Percentiles rank a stretch among this genome's conserved stretches.
Evolutionary conservation across 1,284 basidiomycete species (phyloP).

Genomic region (Leccinum brunneo-olivaceum): DNA sequence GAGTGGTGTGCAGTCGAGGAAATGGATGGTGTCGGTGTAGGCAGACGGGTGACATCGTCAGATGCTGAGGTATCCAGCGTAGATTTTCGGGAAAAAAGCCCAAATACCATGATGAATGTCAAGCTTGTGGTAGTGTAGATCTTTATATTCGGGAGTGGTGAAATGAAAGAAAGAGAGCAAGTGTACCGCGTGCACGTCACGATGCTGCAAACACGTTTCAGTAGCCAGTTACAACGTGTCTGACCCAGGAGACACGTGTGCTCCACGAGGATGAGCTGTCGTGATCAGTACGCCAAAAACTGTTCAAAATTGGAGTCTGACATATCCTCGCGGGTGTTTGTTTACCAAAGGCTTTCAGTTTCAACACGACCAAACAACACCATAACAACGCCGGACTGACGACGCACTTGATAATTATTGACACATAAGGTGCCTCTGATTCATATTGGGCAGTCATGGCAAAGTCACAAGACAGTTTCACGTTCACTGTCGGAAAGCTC

Average conservation of each 20-base stretch:
- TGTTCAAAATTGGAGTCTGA: too few relatives aligned
- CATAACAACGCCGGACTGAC: conserved; percentile 19
- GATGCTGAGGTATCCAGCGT: conserved; percentile 9
- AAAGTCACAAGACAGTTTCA: conserved; percentile 47
- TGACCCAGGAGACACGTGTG: too few relatives aligned
- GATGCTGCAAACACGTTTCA: conserved; percentile 20
- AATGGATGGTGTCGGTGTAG: conserved; percentile 49
- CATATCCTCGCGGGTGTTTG: too few relatives aligned
- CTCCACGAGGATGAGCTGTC: too few relatives aligned
- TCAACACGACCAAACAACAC: conserved; percentile 25
- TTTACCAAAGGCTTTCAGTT: conserved; percentile 22
- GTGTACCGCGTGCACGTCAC: conserved; percentile 21
- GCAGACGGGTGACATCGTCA: conserved; percentile 32
- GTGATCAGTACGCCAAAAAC: too few relatives aligned
- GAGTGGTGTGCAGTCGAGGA: conserved; percentile 27
- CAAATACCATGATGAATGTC: conserved; percentile 41
- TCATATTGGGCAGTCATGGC: conserved; percentile 17
- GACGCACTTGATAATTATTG: conserved; percentile 3
- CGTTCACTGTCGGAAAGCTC: conserved; percentile 69
- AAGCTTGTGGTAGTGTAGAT: background rate
- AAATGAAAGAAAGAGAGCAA: conserved; percentile 7
- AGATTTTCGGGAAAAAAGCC: conserved; percentile 42
- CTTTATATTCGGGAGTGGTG: conserved; percentile 5
- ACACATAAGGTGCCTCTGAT: conserved; percentile 5
- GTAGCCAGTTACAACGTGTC: too few relatives aligned